Conservation (phyloP, 2,329 filamentous ascomycete species). For the Colletotrichum sp. region DNA sequence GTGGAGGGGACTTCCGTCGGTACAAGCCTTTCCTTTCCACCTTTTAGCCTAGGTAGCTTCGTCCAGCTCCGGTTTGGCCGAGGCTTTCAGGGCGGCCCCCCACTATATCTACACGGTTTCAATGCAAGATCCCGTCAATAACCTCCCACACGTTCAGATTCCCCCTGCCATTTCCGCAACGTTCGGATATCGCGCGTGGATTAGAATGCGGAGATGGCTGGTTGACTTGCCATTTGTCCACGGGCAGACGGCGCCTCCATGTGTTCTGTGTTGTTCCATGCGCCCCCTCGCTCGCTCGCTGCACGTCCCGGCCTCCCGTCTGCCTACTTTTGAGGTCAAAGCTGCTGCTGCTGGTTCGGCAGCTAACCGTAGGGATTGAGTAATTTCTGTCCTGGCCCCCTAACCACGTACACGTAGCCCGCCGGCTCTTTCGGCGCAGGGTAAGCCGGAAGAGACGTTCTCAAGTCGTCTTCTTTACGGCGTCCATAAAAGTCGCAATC, state of each 20-base stretch:
- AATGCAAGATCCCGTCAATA: neutral
- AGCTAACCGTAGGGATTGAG: neutral
- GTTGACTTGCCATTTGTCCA: neutral
- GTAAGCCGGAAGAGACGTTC: neutral
- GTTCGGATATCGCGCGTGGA: neutral
- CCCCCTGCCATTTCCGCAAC: neutral
- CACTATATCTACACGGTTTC: neutral
- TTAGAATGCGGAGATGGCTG: neutral
- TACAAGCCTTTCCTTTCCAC: neutral
- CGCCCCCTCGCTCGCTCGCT: neutral
- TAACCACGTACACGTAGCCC: neutral
- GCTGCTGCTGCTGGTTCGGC: neutral
- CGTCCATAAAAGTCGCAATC: neutral
- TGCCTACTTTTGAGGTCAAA: neutral
- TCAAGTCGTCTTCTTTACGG: neutral
- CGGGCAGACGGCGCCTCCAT: neutral
- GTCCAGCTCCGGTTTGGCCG: constrained; percentile 1
- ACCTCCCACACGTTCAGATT: neutral
- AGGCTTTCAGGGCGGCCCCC: constrained; percentile 3
- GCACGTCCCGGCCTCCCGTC: neutral
- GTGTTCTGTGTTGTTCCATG: neutral
- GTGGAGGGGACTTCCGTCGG: neutral
- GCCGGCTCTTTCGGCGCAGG: neutral
- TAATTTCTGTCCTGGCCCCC: neutral
- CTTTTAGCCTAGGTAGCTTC: neutral